Conservation (phyloP, 805 yeast species). For the Jamesozyma gamospora region DNA sequence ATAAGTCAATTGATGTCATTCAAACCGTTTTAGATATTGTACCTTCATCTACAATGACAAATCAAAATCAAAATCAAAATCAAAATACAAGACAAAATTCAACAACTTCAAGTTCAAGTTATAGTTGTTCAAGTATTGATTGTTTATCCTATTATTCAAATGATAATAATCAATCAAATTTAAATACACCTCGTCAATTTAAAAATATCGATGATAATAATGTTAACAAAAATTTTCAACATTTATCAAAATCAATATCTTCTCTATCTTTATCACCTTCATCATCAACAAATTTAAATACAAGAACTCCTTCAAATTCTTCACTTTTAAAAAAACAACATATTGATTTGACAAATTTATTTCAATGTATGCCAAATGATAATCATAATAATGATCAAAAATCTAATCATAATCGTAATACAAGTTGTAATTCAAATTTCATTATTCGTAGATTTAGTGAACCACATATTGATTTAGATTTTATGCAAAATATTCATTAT, state of each 20-base stretch:
- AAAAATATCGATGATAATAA: no score
- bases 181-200: no score
- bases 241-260: not conserved
- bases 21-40: conserved; percentile 2
- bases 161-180: no score
- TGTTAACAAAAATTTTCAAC: not conserved
- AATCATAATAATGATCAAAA: not conserved
- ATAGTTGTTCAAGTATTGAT: not conserved
- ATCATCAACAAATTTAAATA: not conserved
- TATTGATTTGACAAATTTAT: conserved; percentile 4
- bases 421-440: not conserved
- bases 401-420: not conserved
- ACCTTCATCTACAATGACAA: not conserved
- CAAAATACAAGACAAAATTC: not conserved
- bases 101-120: not conserved
- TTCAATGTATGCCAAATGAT: conserved; percentile 9
- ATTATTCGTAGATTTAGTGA: conserved; percentile 5
- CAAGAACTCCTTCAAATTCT: not conserved
- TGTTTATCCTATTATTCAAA: not conserved
- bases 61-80: not conserved
- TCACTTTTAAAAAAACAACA: no score
- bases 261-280: no score
- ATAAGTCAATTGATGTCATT: not conserved
- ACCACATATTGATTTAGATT: not conserved
- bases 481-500: not conserved